These are phyloP conservation scores for Chrysoporthe puriensis DNA, from an alignment of 2,329 filamentous ascomycete genomes.

Conservation along the genomic window DNA sequence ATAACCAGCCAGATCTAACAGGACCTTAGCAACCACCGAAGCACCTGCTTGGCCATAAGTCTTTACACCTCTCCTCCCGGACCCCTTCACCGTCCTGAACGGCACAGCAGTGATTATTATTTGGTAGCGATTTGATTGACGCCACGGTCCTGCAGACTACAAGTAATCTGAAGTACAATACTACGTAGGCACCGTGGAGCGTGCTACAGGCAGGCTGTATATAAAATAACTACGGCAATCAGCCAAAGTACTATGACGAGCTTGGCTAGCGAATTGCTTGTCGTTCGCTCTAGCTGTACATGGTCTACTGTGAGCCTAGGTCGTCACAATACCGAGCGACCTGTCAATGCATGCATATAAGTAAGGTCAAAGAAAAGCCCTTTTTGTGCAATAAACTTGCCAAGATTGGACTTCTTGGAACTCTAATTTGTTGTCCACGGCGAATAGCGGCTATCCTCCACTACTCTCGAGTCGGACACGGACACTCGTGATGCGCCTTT, in stretches of 20 bases:
- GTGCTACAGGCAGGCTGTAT: too few species aligned
- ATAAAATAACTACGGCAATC: too few species aligned
- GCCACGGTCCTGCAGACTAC: slow-evolving; percentile 33
- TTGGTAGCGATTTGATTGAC: too few species aligned
- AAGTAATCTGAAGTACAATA: slow-evolving; percentile 9
- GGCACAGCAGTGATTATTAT: slow-evolving; percentile 32
- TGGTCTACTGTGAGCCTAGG: background rate
- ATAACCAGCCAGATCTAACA: background rate
- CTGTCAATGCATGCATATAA: background rate
- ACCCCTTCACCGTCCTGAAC: slow-evolving; percentile 47
- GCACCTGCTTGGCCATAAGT: background rate
- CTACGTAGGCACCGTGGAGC: too few species aligned
- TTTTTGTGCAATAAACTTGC: background rate
- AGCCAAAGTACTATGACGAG: too few species aligned
- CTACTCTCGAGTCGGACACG: background rate
- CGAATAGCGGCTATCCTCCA: background rate
- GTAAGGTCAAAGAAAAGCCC: background rate
- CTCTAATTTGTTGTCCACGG: background rate
- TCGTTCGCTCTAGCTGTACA: background rate
- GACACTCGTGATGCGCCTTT: background rate
- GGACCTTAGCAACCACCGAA: background rate
- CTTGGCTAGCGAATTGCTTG: background rate
- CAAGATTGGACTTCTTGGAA: background rate
- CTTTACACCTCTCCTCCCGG: slow-evolving; percentile 32
- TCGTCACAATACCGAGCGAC: background rate